These are phyloP conservation scores for Candida maesae DNA, from an alignment of 805 yeast species.

Conservation along the genomic window DNA sequence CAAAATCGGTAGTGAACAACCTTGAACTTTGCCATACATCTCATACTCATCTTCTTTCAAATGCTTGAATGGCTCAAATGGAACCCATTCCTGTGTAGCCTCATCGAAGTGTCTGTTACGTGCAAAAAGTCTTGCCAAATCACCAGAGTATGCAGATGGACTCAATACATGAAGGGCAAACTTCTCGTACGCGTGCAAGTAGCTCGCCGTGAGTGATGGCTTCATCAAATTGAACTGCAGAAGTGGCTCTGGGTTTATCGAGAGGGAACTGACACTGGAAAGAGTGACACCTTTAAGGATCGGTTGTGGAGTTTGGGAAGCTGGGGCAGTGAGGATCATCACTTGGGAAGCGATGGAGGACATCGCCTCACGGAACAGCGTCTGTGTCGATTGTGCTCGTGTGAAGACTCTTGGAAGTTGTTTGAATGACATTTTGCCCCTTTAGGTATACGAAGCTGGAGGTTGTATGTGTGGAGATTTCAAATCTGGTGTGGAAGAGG, in stretches of 20 bases:
- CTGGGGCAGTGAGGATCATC: slow-evolving; percentile 55
- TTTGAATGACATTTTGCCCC: neutral
- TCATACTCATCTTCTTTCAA: slow-evolving; percentile 33
- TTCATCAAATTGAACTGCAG: slow-evolving; percentile 82
- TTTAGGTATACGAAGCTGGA: too few species aligned
- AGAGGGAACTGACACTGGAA: slow-evolving; percentile 80
- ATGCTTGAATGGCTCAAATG: slow-evolving; percentile 46
- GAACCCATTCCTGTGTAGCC: slow-evolving; percentile 23
- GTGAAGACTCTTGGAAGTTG: neutral
- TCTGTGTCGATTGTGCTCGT: slow-evolving; percentile 8
- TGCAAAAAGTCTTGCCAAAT: slow-evolving; percentile 65
- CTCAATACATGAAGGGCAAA: slow-evolving; percentile 76
- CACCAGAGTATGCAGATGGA: slow-evolving; percentile 52
- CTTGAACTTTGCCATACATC: slow-evolving; percentile 26
- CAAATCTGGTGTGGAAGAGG: neutral
- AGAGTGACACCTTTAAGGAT: slow-evolving; percentile 71
- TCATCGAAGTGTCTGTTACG: slow-evolving; percentile 40
- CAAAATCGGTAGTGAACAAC: slow-evolving; percentile 45
- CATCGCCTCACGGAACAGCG: slow-evolving; percentile 37
- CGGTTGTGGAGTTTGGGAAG: slow-evolving; percentile 19
- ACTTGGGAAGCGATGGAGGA: slow-evolving; percentile 48
- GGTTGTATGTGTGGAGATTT: neutral
- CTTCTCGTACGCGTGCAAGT: slow-evolving; percentile 51
- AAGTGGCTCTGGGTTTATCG: slow-evolving; percentile 73
- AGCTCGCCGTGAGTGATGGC: slow-evolving; percentile 76